Evolutionary conservation across 345 rosid species (phyloP), one percentile per base, ranked within the genome.

Genomic region (Aethionema arabicum): DNA sequence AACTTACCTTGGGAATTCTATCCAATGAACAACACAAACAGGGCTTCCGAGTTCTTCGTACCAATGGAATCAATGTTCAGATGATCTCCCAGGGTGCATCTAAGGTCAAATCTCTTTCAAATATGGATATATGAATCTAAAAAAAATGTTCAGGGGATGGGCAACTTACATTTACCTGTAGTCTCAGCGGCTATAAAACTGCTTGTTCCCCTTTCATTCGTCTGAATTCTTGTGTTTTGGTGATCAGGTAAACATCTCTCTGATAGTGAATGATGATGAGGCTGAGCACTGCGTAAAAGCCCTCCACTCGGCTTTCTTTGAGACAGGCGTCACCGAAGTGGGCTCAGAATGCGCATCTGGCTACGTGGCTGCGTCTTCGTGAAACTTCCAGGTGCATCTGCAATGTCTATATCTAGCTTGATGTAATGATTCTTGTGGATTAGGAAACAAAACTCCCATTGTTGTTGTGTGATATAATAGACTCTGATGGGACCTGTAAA

Each of bases 21-120:
- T 21, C 27, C 2, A 2, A 13, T 51, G 54, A 42, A 10, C 43
- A 43, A 62, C 69, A 40, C n/a, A 49, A 67, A 52, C 86, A 90
- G 92, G 90, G 66, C 5, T 87, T 90, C 70, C 72, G 59, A 47
- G 97, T 87, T 74, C 95, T 87, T 47, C 80, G 87, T 66, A 75
- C 77, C 60, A 82, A 76, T 52, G 86, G 90, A 13, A 88, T 85
- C 41, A 90, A 87, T 58, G 90, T 90, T 47, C 97, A 90, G 79
- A 87, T 87, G 95, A 87, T 87, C 75, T 90, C 95, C 12, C 92
- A 90, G 68, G 95, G 97, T 16, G 92, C 97, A 61, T 90, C 97
- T 5, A 90, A 90, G 97, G 97, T 90, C 13, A 41, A 11, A 27
- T 15, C 59, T 52, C 52, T 32, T 43, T 39, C 40, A 27, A 6